Base-by-base conservation (phyloP, 2,329 filamentous ascomycete genomes). In the Bipolaris oryzae region DNA sequence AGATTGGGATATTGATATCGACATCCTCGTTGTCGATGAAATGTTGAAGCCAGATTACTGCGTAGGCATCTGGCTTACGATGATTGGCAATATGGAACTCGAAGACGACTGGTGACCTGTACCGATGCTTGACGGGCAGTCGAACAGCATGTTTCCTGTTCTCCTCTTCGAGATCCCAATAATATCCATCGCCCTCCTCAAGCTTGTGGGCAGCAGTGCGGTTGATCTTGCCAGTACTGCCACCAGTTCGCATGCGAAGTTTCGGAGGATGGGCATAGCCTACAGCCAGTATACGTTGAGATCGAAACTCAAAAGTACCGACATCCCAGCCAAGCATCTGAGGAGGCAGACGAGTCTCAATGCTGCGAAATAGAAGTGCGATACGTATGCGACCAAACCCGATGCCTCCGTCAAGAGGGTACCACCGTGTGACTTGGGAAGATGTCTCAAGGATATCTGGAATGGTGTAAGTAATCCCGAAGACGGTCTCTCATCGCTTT, bases 381-480 rank as follows among this genome's bases (percentile, higher is more conserved):
- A 99, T 89, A 38, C 93, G 89, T 57, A 96, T 84, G 7, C 94
- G 89, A 37, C 95, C 95, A 63, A 95, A 98, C 0, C 95, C 80
- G 61, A 98, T 88, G 10, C 95, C 95, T 20, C 94, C 95, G 71
- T 96, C 93, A 0, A 99, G 84, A n/a, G 95, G 94, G 74, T 97
- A 98, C 92, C 93, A 97, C 57, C 92, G 83, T 2, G 92, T 96
- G 52, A 88, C 84, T 74, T 98, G 92, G 42, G 92, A 96, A 63
- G 87, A 89, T 0, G 89, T 96, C 67, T 94, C 87, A 20, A 99
- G 81, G n/a, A 97, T 84, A 47, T 97, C 92, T 45, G 31, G 42
- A 11, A 20, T 18, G 18, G 25, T 11, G 18, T 31, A 20, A 13
- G 11, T 9, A 20, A 45, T 2, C 16, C 15, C 20, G 25, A 5